Percentiles rank a stretch among this genome's conserved stretches.
These are phyloP conservation scores for Penicillium thymicola DNA, from an alignment of 2,329 filamentous ascomycete species.

Conservation along the genomic window DNA sequence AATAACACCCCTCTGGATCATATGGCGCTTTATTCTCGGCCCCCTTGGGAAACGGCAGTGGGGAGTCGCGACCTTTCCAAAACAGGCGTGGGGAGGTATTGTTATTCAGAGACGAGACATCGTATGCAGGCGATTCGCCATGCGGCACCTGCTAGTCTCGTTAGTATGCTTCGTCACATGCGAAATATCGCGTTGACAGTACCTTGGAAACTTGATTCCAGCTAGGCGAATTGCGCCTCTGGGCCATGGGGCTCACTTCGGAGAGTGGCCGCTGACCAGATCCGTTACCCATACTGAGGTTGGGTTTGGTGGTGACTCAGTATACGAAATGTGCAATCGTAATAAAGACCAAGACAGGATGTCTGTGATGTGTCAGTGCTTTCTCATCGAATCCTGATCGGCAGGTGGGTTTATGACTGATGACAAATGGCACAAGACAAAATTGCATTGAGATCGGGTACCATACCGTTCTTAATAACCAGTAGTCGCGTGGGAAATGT, in stretches of 20 bases:
- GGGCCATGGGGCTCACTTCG: constrained; percentile 82
- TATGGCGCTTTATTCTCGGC: constrained; percentile 66
- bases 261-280: constrained; percentile 70
- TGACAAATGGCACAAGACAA: not conserved
- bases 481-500: constrained; percentile 16
- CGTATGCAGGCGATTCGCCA: constrained; percentile 77
- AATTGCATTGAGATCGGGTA: not conserved
- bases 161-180: constrained; percentile 17
- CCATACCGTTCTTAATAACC: constrained; percentile 20
- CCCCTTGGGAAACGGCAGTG: constrained; percentile 61
- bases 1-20: constrained; percentile 61
- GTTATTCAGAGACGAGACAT: constrained; percentile 69
- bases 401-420: not conserved
- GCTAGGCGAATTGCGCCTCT: constrained; percentile 86
- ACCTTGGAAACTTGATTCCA: constrained; percentile 76
- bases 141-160: constrained; percentile 61
- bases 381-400: constrained; percentile 2
- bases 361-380: constrained; percentile 14
- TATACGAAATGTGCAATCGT: constrained; percentile 1
- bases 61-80: constrained; percentile 76
- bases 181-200: constrained; percentile 26
- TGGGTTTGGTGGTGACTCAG: constrained; percentile 43
- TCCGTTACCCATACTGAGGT: constrained; percentile 61
- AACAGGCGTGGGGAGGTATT: constrained; percentile 76
- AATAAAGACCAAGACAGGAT: constrained; percentile 3